These are phyloP conservation scores for Antrodiella citrinella DNA, from an alignment of 768 basidiomycete species.

Conservation along the genomic window DNA sequence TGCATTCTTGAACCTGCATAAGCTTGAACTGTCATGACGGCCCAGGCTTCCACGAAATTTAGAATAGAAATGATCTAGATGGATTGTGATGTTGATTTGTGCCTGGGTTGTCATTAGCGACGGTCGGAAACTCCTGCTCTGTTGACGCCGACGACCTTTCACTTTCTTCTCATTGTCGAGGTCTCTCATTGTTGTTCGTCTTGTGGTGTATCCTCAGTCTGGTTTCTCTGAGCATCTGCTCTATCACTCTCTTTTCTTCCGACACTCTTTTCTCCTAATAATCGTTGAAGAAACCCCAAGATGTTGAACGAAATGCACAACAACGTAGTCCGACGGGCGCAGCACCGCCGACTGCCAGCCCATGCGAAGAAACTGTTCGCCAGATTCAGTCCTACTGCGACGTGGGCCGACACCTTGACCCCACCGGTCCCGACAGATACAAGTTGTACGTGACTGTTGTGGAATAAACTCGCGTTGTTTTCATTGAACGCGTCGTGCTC, in stretches of 20 bases:
- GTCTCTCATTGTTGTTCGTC: no score
- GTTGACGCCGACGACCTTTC: background rate
- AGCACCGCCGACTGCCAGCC: slow-evolving; percentile 10
- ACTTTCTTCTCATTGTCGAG: background rate
- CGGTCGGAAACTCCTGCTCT: background rate
- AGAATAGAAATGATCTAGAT: background rate
- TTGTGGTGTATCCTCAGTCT: background rate
- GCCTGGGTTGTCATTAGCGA: background rate
- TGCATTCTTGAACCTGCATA: no score
- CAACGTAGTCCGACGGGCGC: background rate
- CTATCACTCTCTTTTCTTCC: background rate
- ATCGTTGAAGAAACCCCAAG: background rate
- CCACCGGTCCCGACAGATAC: no score
- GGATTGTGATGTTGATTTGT: background rate
- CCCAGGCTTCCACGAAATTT: no score
- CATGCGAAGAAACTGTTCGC: slow-evolving; percentile 7
- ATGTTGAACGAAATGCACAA: background rate
- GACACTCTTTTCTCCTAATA: slow-evolving; percentile 1
- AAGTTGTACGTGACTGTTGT: no score
- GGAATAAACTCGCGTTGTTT: no score
- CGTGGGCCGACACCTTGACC: background rate
- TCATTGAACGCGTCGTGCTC: no score
- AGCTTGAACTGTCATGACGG: no score
- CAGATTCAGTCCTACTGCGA: slow-evolving; percentile 12
- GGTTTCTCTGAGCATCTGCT: background rate